Evolutionary conservation across 2,329 filamentous ascomycete genomes (phyloP), one percentile per base, ranked within the genome.

Genomic region (Zarea fungicola): DNA sequence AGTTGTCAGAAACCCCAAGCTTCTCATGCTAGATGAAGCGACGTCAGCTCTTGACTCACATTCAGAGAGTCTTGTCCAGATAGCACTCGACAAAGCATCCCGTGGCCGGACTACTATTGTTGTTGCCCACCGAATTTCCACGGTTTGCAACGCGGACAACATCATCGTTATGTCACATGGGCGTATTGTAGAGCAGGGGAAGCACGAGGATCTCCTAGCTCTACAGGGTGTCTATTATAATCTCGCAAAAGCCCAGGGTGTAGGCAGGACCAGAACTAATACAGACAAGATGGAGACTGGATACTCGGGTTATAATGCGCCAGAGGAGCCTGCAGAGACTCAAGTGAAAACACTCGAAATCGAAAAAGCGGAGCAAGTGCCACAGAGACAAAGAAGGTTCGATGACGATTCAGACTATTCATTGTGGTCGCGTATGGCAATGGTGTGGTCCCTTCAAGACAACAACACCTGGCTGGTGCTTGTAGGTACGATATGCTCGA

Each of bases 171-270:
- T 87, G 55, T n/a, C n/a, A n/a, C n/a, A n/a, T n/a, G n/a, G n/a
- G n/a, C n/a, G n/a, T n/a, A 95, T 99, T 52, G 77, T 95, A 11
- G 93, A 99, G 67, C 90, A 96, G 66, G 93, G 93, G 43, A 91
- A 81, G 0, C 93, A 97, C 63, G 81, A 92, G 51, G 77, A 86
- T 13, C 76, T 99, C 10, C 72, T 97, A 3, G 80, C 83, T 56
- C 75, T 68, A 51, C 71, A 80, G 54, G 83, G 81, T 18, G 85
- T 90, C 8, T 99, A 97, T 66, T 86, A 79, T 65, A 87, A 84
- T 50, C 80, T 97, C 10, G 91, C 97, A 7, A 85, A 89, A 46
- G 91, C 92, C 3, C 93, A 99, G 65, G 84, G 87, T 49, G 91
- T 96, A 55, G 80, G 81, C 2, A 74, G 77, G 3, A 75, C 76